A percentile compares a stretch with the other conserved stretches of the same genome.
These are phyloP conservation scores for Allantophomopsis cytisporea DNA, from an alignment of 2,329 filamentous ascomycete genomes.

Conservation along the genomic window DNA sequence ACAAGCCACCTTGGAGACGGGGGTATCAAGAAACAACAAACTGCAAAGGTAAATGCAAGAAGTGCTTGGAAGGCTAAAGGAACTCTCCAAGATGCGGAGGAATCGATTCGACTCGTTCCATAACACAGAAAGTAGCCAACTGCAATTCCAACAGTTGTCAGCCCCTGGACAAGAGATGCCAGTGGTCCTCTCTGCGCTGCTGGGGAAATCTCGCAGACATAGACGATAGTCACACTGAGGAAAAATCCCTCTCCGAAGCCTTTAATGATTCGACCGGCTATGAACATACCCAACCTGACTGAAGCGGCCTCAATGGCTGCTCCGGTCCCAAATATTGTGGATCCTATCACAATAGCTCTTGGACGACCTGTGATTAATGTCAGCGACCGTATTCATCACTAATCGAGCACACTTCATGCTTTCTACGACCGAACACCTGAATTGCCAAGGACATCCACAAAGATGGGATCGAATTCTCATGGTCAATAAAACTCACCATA, in stretches of 20 bases:
- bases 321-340: slow-evolving; percentile 36
- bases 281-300: slow-evolving; percentile 32
- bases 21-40: slow-evolving; percentile 27
- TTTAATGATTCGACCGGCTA: slow-evolving; percentile 38
- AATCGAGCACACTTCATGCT: no score
- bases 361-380: slow-evolving; percentile 28
- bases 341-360: slow-evolving; percentile 31
- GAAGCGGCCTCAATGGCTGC: slow-evolving; percentile 36
- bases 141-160: slow-evolving; percentile 34
- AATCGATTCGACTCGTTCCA: slow-evolving; percentile 30
- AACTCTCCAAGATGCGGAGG: slow-evolving; percentile 38
- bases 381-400: no score
- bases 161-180: slow-evolving; percentile 36
- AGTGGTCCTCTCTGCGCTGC: slow-evolving; percentile 32
- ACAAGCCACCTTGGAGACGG: slow-evolving; percentile 46
- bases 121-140: slow-evolving; percentile 48
- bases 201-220: slow-evolving; percentile 48
- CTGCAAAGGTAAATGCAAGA: slow-evolving; percentile 24
- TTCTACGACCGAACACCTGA: no score
- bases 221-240: slow-evolving; percentile 40
- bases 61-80: slow-evolving; percentile 35
- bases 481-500: no score
- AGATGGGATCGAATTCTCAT: no score
- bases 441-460: no score
- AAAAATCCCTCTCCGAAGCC: slow-evolving; percentile 46